Conservation (phyloP, 1,284 basidiomycete species). For the Fomitiporia mediterranea region DNA sequence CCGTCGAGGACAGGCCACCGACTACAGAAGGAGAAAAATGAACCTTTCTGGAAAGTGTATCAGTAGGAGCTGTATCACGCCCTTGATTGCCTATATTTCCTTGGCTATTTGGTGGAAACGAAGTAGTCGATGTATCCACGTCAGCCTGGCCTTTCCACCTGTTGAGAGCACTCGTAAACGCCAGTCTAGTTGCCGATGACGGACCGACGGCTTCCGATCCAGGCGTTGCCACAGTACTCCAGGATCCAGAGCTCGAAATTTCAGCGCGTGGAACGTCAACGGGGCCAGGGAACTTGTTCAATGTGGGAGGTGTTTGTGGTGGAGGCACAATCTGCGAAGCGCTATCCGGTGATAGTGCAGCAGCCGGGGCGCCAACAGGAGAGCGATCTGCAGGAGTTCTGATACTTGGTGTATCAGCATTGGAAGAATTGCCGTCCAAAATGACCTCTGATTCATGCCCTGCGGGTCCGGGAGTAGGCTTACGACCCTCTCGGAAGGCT, state of each 20-base stretch:
- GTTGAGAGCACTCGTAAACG: slow-evolving; percentile 10
- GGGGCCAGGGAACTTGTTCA: neutral
- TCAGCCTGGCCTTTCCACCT: slow-evolving; percentile 1
- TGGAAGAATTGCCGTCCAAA: neutral
- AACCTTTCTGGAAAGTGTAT: slow-evolving; percentile 35
- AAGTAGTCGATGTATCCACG: neutral
- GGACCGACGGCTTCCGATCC: slow-evolving; percentile 32
- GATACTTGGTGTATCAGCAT: slow-evolving; percentile 2
- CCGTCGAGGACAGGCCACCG: slow-evolving; percentile 30
- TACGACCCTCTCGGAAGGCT: slow-evolving; percentile 81
- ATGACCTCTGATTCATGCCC: slow-evolving; percentile 21
- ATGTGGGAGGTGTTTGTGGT: slow-evolving; percentile 4
- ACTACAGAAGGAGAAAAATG: slow-evolving; percentile 44
- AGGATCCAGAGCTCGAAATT: slow-evolving; percentile 43
- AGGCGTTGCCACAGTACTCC: slow-evolving; percentile 63
- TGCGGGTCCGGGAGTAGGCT: slow-evolving; percentile 59
- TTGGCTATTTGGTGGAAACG: neutral
- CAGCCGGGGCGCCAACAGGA: slow-evolving; percentile 1
- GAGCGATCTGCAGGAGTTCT: neutral
- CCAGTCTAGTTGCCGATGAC: slow-evolving; percentile 15
- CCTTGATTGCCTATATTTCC: neutral
- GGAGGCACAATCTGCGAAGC: neutral
- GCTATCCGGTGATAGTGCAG: slow-evolving; percentile 2
- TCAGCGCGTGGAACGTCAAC: slow-evolving; percentile 4
- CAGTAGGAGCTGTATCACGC: slow-evolving; percentile 1